Evolutionary conservation across 179 eudicot genomes (phyloP).

Genomic region (Nepenthes alata): DNA sequence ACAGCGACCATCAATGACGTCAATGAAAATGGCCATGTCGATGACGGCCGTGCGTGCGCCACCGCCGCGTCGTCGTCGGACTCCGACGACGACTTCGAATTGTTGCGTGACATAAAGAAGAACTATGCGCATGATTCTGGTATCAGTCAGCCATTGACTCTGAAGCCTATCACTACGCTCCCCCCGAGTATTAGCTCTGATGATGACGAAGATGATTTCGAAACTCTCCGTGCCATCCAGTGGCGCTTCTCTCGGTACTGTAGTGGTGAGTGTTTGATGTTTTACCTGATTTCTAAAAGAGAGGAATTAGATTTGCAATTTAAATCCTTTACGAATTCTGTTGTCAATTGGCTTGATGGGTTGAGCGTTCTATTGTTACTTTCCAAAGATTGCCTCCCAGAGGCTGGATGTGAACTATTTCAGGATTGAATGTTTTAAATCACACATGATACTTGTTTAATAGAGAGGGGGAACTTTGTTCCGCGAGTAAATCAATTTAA

Average conservation of each 20-base stretch:
- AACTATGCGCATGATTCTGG: conserved; percentile 25
- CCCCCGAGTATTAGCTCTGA: conserved; percentile 32
- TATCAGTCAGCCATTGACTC: conserved; percentile 13
- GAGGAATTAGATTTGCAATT: no score
- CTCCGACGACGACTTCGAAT: conserved; percentile 30
- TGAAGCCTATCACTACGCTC: conserved; percentile 35
- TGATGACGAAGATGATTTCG: conserved; percentile 70
- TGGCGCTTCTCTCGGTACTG: conserved; percentile 42
- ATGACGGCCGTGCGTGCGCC: background rate
- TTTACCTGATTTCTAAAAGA: no score
- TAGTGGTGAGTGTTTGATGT: conserved; percentile 11
- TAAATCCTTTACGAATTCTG: no score
- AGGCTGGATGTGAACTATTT: no score
- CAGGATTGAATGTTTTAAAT: no score
- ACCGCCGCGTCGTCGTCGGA: conserved; percentile 5
- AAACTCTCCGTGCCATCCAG: conserved; percentile 51
- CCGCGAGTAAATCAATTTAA: no score
- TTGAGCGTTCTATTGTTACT: no score
- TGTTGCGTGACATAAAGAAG: conserved; percentile 37
- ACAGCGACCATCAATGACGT: conserved; percentile 5
- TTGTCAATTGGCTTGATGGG: no score
- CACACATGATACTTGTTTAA: no score
- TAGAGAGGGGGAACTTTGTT: no score
- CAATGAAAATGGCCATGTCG: background rate
- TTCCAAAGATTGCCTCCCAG: no score